Evolutionary conservation across 2,329 filamentous ascomycete genomes (phyloP), one percentile per base, ranked within the genome.

Genomic region (Xylariaceae sp.): DNA sequence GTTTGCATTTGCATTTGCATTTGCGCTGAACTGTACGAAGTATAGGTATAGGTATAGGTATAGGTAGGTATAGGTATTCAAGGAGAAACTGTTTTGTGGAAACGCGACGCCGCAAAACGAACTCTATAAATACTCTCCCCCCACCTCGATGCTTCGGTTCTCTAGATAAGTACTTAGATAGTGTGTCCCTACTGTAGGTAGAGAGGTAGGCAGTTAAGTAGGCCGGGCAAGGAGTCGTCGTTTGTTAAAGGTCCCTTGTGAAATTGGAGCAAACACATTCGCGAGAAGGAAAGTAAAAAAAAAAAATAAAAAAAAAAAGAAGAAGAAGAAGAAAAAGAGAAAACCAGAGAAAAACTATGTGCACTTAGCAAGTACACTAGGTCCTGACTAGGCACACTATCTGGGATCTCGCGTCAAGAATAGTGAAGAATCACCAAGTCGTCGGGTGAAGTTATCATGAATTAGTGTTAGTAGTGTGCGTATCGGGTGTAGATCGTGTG

Each of bases 181-280:
- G 19, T 19, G 19, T 19, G 19, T 19, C 19, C 19, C 19, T 19
- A 19, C 19, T 19, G 19, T 19, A 19, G 19, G 19, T 19, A 19
- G 19, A 1, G 19, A 19, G 19, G 19, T 19, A 19, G 19, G 19
- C 19, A 19, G 19, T 19, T 9, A 11, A 31, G 29, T 8, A 11
- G 43, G 29, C 6, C 8, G 26, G 32, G 45, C 45, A 30, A 44
- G 26, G 42, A 41, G n/a, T 35, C 42, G 26, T 41, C 47, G 43
- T 46, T 48, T 19, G 19, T 19, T 19, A 19, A 19, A 19, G 19
- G 19, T 19, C 19, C 47, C 50, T 51, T 50, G 53, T 53, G 54
- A 53, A 50, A 57, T 53, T 57, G 54, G 54, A 48, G 34, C 54
- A 53, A 49, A 30, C 46, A 29, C 5, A 44, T 44, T 44, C 31